Evolutionary conservation across 768 basidiomycete genomes (phyloP).

Genomic region (Naganishia onofrii): DNA sequence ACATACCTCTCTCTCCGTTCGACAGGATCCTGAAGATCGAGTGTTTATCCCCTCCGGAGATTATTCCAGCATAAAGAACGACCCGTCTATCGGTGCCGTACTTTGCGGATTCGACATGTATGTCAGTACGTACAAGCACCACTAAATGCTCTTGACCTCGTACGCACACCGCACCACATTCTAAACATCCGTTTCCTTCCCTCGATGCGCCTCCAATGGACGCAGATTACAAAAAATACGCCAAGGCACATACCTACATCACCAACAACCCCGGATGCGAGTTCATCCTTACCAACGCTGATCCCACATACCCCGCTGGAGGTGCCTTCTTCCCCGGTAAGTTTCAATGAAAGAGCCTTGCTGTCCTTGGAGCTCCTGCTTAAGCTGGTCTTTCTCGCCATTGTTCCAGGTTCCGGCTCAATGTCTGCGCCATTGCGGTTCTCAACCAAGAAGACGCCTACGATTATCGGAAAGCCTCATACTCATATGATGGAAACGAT

Average conservation of each 20-base stretch:
- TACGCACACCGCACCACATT: too few species aligned
- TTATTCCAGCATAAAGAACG: constrained; percentile 61
- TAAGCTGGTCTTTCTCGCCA: neutral
- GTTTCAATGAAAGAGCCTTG: neutral
- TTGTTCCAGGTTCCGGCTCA: constrained; percentile 60
- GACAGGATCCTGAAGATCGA: constrained; percentile 73
- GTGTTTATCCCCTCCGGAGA: constrained; percentile 69
- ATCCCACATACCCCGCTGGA: constrained; percentile 78
- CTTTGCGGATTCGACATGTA: constrained; percentile 85
- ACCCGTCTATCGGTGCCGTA: constrained; percentile 82
- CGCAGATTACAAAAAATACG: constrained; percentile 80
- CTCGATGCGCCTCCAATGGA: neutral
- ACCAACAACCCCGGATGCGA: constrained; percentile 71
- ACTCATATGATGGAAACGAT: constrained; percentile 90
- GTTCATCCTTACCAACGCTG: constrained; percentile 89
- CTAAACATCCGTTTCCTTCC: too few species aligned
- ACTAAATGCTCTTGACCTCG: neutral
- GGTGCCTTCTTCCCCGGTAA: constrained; percentile 69
- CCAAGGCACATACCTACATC: constrained; percentile 87
- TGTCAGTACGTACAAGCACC: constrained; percentile 57
- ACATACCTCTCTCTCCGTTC: neutral
- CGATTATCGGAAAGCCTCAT: constrained; percentile 86
- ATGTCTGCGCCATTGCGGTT: constrained; percentile 77
- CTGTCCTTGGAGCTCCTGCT: neutral
- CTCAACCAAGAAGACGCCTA: constrained; percentile 67